Conservation (phyloP, 495 filamentous ascomycete genomes). For the Aspergillus ostianus region DNA sequence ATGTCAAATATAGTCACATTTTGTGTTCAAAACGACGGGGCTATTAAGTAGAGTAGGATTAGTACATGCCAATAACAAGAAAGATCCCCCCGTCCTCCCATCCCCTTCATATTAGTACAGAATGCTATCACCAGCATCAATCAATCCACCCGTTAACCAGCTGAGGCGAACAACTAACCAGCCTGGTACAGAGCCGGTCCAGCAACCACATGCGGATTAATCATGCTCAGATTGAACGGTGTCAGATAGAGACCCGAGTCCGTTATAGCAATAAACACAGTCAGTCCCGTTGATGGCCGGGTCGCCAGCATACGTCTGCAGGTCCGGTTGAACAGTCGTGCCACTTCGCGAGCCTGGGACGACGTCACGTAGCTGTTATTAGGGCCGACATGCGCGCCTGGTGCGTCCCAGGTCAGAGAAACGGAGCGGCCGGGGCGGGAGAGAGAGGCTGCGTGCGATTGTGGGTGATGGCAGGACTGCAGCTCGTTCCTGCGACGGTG, state of each 20-base stretch:
- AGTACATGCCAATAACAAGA: too few relatives aligned
- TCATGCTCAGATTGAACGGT: conserved; percentile 69
- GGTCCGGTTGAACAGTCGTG: conserved; percentile 63
- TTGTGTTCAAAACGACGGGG: too few relatives aligned
- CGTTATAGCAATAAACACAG: conserved; percentile 76
- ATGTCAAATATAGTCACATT: too few relatives aligned
- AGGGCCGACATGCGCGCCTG: conserved; percentile 69
- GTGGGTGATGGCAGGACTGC: conserved; percentile 61
- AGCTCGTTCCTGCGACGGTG: conserved; percentile 51
- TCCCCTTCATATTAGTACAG: background rate
- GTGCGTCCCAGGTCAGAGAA: conserved; percentile 67
- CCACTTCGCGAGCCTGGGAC: conserved; percentile 31
- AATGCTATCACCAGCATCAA: background rate
- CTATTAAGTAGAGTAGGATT: too few relatives aligned
- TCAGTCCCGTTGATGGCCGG: conserved; percentile 77
- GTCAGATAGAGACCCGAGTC: conserved; percentile 67
- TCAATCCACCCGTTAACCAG: too few relatives aligned
- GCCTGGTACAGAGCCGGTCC: conserved; percentile 74
- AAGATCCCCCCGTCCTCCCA: too few relatives aligned
- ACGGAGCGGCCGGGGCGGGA: conserved; percentile 75
- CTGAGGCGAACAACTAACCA: conserved; percentile 59
- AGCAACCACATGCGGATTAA: conserved; percentile 78
- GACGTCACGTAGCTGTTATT: conserved; percentile 79
- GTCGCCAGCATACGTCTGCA: conserved; percentile 61
- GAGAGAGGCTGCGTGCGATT: conserved; percentile 66